Base-by-base conservation (phyloP, 176 grass and related monocot species). In the Lolium multiflorum region DNA sequence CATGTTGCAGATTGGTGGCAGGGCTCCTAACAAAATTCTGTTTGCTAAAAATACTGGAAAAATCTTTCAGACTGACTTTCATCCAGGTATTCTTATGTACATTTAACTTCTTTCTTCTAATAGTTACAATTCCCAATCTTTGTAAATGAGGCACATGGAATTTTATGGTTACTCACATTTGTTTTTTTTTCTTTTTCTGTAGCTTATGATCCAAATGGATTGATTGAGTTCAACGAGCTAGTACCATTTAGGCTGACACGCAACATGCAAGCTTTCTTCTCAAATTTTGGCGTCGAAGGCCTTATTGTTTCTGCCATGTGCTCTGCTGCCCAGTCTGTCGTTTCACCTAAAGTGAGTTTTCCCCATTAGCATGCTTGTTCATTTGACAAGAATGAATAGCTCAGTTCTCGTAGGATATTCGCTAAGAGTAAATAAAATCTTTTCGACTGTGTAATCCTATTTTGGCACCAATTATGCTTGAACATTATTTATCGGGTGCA, bases 41-140 rank as follows among this genome's bases (percentile, higher is more conserved):
- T 99, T 99, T 83, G 94, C 97, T 31, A 99, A 99, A 88, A 99
- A 99, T 82, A 99, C 97, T 63, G 97, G 97, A 24, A 99, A 99
- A 78, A 93, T 99, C 51, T 99, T 99, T 79, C 97, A 99, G 73
- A 99, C 86, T 60, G 97, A 99, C 50, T 99, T 99, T 80, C 97
- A 99, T 94, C 97, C 97, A 88, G 97, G 97, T 99, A 94, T 51
- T 66, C 9, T 18, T 69, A 54, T 52, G 24, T 52, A 25, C 43
- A 47, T 48, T 9, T 8, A 48, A 14, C 1, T 1, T 71, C n/a
- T 48, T 9, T 54, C 28, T 76, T 51, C 52, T 6, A 8, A 7
- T 3, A 51, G 71, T 3, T 46, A 18, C 1, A 4, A 41, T 75
- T 62, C 13, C 60, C 5, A 37, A 31, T 77, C 78, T 76, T 76